A percentile compares a stretch with the other conserved stretches of the same genome.
Evolutionary conservation across 108 stramenopile species (phyloP).

Genomic region (Aurantiochytrium sp.): DNA sequence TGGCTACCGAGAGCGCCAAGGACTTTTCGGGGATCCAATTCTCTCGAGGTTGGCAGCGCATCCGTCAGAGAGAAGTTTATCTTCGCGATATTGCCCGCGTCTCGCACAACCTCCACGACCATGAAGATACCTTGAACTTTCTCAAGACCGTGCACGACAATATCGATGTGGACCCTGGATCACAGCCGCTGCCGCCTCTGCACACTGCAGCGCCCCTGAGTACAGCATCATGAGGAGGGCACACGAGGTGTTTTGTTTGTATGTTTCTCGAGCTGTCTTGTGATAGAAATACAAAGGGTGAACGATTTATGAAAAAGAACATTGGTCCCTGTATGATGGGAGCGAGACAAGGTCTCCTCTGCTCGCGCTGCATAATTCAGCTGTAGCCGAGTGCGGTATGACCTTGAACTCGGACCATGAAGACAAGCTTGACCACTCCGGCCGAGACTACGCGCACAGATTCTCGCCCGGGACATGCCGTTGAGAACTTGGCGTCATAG

Average conservation of each 20-base stretch:
- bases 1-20: background rate
- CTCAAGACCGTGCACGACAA: background rate
- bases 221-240: too few relatives aligned
- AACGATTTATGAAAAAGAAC: too few relatives aligned
- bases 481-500: background rate
- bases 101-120: background rate
- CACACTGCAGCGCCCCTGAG: background rate
- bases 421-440: background rate
- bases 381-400: background rate
- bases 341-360: too few relatives aligned
- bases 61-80: background rate
- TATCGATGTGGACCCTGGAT: background rate
- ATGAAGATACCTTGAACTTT: background rate
- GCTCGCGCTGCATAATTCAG: background rate
- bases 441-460: background rate
- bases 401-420: background rate
- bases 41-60: background rate
- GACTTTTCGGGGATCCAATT: background rate
- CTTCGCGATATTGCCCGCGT: background rate
- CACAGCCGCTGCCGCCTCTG: too few relatives aligned
- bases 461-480: background rate
- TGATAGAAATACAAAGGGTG: too few relatives aligned
- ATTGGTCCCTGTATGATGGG: too few relatives aligned
- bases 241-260: too few relatives aligned
- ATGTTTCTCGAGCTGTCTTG: too few relatives aligned